Evolutionary conservation across 2,329 filamentous ascomycete species (phyloP).

Genomic region (Microcera coccophila): DNA sequence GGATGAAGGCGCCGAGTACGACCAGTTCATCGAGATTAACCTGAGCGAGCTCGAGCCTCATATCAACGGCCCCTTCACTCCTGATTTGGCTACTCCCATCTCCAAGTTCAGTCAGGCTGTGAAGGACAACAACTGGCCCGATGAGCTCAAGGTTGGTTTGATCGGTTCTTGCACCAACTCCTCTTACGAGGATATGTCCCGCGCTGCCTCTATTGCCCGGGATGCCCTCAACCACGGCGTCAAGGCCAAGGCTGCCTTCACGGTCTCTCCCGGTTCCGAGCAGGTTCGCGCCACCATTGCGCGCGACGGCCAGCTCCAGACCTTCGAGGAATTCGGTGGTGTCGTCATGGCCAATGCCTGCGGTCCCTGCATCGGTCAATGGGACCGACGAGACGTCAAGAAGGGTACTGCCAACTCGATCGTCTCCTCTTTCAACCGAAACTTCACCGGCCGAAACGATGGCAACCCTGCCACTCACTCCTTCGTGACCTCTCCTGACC

Average conservation of each 20-base stretch:
- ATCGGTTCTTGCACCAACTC: slow-evolving; percentile 99
- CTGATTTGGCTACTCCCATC: slow-evolving; percentile 87
- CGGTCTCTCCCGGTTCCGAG: slow-evolving; percentile 93
- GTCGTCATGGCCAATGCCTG: slow-evolving; percentile 92
- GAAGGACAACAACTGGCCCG: slow-evolving; percentile 81
- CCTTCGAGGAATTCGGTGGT: slow-evolving; percentile 82
- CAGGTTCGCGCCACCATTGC: slow-evolving; percentile 94
- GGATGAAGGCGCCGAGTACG: slow-evolving; percentile 86
- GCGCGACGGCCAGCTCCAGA: slow-evolving; percentile 79
- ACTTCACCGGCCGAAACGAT: slow-evolving; percentile 98
- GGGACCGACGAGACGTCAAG: slow-evolving; percentile 89
- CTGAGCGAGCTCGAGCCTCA: slow-evolving; percentile 87
- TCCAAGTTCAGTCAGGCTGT: slow-evolving; percentile 86
- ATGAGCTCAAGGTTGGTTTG: slow-evolving; percentile 83
- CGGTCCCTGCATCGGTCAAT: slow-evolving; percentile 90
- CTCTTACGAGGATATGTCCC: slow-evolving; percentile 98
- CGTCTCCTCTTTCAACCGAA: slow-evolving; percentile 98
- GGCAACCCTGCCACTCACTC: slow-evolving; percentile 93
- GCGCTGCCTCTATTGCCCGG: slow-evolving; percentile 87
- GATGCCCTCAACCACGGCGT: slow-evolving; percentile 87
- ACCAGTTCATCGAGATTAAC: slow-evolving; percentile 86
- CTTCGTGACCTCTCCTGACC: slow-evolving; percentile 86
- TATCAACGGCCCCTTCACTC: slow-evolving; percentile 96
- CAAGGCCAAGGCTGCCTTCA: slow-evolving; percentile 85
- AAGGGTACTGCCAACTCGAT: slow-evolving; percentile 97